These are phyloP conservation scores for Athelia sp. DNA, from an alignment of 1,284 basidiomycete genomes.

Conservation along the genomic window DNA sequence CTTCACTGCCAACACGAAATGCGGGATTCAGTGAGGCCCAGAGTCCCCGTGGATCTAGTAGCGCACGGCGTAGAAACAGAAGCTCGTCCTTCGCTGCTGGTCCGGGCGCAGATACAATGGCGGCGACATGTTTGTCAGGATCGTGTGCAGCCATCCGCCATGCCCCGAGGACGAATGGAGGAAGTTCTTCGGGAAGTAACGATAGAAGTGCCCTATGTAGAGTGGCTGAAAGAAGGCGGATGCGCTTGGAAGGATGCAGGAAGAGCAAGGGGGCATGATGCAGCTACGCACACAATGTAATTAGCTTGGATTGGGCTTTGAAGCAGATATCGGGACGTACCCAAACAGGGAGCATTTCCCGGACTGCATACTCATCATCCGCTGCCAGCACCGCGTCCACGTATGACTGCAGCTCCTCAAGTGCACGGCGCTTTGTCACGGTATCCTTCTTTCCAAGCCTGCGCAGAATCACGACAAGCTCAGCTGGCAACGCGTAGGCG, in stretches of 20 bases:
- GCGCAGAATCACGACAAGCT: slow-evolving; percentile 80
- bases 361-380: slow-evolving; percentile 38
- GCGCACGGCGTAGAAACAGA: slow-evolving; percentile 47
- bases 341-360: slow-evolving; percentile 82
- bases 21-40: slow-evolving; percentile 67
- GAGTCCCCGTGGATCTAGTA: slow-evolving; percentile 64
- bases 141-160: slow-evolving; percentile 79
- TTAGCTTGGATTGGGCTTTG: not conserved
- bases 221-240: slow-evolving; percentile 65
- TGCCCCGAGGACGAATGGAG: slow-evolving; percentile 66
- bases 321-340: slow-evolving; percentile 45
- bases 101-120: slow-evolving; percentile 13
- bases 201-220: slow-evolving; percentile 69
- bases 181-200: slow-evolving; percentile 48
- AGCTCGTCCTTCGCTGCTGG: slow-evolving; percentile 32
- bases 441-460: slow-evolving; percentile 89
- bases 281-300: slow-evolving; percentile 39
- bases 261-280: slow-evolving; percentile 85
- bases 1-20: slow-evolving; percentile 29
- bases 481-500: slow-evolving; percentile 71
- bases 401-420: slow-evolving; percentile 85
- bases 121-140: slow-evolving; percentile 59
- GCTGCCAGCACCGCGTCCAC: slow-evolving; percentile 43
- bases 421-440: slow-evolving; percentile 79
- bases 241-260: slow-evolving; percentile 75